A percentile compares a stretch with the other conserved stretches of the same genome.
These are phyloP conservation scores for Cercis canadensis DNA, from an alignment of 306 rosid species.

Conservation along the genomic window DNA sequence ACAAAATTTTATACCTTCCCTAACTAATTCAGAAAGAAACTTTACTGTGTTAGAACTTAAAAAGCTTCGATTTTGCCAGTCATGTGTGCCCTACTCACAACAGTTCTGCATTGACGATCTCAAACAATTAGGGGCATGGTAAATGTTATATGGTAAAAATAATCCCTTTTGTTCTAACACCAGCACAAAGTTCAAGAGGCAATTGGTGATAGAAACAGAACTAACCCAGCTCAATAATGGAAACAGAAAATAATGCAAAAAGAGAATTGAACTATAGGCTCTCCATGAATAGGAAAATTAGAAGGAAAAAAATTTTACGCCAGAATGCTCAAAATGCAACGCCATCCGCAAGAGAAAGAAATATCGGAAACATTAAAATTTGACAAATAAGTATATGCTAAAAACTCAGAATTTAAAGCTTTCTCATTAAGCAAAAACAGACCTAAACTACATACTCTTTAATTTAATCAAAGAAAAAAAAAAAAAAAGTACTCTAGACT, in stretches of 20 bases:
- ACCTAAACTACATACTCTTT: conserved; percentile 35
- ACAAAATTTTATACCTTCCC: conserved; percentile 24
- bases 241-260: neutral
- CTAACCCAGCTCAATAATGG: too few species aligned
- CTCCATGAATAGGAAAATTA: too few species aligned
- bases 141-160: conserved; percentile 6
- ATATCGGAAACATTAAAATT: neutral
- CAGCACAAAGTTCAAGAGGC: neutral
- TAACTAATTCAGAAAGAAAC: conserved; percentile 14
- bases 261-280: too few species aligned
- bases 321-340: too few species aligned
- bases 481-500: conserved; percentile 40
- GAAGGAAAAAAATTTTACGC: too few species aligned
- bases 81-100: neutral
- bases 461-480: conserved; percentile 4
- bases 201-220: neutral
- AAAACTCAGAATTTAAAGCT: conserved; percentile 12
- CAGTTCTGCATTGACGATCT: neutral
- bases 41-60: neutral
- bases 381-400: neutral
- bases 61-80: neutral
- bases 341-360: neutral
- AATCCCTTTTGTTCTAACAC: neutral
- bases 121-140: neutral
- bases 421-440: conserved; percentile 44